phyloP scores from a whole-genome alignment of 208 protist genomes.

The Trypanosoma melophagium region DNA sequence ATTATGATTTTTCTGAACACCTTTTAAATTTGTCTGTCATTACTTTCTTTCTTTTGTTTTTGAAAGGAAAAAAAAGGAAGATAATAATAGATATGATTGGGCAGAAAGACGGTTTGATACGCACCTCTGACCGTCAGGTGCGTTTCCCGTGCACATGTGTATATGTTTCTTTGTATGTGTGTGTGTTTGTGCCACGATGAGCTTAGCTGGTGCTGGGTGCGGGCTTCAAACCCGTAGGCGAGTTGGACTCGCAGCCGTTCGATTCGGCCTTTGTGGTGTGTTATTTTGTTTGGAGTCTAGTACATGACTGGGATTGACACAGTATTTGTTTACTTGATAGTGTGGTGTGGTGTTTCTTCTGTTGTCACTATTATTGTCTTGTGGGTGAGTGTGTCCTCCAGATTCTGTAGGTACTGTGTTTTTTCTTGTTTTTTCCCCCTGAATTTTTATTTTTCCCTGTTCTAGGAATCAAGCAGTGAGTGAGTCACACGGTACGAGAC shows the following conservation, averaged over 20 bases:
- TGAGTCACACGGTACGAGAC: no score
- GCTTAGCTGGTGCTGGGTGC: slow-evolving; percentile 91
- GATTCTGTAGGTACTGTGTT: not conserved
- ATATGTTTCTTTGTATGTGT: not conserved
- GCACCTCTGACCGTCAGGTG: not conserved
- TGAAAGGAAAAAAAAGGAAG: slow-evolving; percentile 7
- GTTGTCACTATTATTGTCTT: no score
- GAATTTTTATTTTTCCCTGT: slow-evolving; percentile 26
- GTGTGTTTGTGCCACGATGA: slow-evolving; percentile 61
- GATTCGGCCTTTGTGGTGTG: slow-evolving; percentile 91
- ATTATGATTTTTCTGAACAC: slow-evolving; percentile 17
- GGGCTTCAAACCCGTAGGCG: slow-evolving; percentile 92
- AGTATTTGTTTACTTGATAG: not conserved
- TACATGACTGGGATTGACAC: not conserved
- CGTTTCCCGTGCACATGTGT: slow-evolving; percentile 30
- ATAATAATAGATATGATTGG: not conserved
- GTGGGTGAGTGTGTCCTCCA: no score
- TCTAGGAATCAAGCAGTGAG: no score
- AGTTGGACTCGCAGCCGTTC: slow-evolving; percentile 92
- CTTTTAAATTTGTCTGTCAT: not conserved
- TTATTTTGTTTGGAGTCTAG: not conserved
- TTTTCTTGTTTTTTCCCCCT: slow-evolving; percentile 3
- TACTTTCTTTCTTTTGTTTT: not conserved
- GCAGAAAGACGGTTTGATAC: no score
- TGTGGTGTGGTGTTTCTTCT: not conserved